Conservation (phyloP, 1,284 basidiomycete genomes). For the Porogramme epimiltina region DNA sequence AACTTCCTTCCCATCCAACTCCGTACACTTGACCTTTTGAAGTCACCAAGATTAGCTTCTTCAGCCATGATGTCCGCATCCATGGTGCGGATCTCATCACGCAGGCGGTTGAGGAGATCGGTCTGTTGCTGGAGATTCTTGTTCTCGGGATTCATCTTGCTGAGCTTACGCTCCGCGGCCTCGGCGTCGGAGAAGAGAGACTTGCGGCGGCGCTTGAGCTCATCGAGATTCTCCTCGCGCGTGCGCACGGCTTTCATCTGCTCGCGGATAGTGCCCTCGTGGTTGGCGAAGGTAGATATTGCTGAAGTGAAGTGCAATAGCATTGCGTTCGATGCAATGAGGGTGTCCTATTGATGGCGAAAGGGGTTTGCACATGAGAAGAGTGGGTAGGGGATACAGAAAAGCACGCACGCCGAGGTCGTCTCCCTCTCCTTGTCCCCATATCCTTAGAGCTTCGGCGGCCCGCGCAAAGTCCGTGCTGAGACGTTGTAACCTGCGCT, state of each 20-base stretch:
- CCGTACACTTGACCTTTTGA: conserved; percentile 74
- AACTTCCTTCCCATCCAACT: conserved; percentile 87
- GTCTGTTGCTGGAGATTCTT: conserved; percentile 83
- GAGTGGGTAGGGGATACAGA: not conserved
- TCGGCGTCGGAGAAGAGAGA: conserved; percentile 77
- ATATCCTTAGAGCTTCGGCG: conserved; percentile 73
- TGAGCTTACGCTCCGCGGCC: conserved; percentile 86
- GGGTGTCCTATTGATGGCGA: conserved; percentile 66
- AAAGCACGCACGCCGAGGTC: conserved; percentile 70
- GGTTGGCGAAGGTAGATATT: conserved; percentile 71
- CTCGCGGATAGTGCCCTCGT: conserved; percentile 76
- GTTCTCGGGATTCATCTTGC: conserved; percentile 90
- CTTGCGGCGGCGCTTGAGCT: conserved; percentile 73
- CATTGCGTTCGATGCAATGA: conserved; percentile 73
- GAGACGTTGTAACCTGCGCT: conserved; percentile 62
- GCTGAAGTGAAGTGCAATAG: conserved; percentile 73
- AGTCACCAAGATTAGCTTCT: conserved; percentile 83
- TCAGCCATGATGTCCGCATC: conserved; percentile 86
- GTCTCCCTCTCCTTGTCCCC: conserved; percentile 87
- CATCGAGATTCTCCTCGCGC: conserved; percentile 83
- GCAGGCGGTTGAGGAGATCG: conserved; percentile 71
- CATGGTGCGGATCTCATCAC: conserved; percentile 78
- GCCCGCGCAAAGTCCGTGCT: conserved; percentile 71
- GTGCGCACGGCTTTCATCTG: conserved; percentile 81
- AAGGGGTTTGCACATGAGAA: not conserved